A percentile compares a stretch with the other conserved stretches of the same genome.
Conservation (phyloP, 1,284 basidiomycete species). For the Xanthoconium separans region DNA sequence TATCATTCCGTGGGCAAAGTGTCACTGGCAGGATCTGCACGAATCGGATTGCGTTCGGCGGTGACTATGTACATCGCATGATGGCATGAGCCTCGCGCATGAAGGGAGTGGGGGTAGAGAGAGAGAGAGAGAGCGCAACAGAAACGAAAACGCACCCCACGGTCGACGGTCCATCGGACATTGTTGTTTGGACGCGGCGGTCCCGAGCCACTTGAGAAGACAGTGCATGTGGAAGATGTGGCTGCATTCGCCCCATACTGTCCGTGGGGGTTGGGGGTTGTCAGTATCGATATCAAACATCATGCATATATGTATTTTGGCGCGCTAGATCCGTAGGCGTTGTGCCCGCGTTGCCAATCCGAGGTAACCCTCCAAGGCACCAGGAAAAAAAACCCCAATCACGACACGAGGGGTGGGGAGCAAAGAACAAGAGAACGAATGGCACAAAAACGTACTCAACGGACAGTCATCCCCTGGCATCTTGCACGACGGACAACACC, state of each 20-base stretch:
- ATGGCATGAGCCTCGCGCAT: background rate
- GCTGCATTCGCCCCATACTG: conserved; percentile 95
- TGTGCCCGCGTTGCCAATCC: too few relatives aligned
- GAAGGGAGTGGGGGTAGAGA: fast-evolving
- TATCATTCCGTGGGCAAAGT: background rate
- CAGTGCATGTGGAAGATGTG: conserved; percentile 97
- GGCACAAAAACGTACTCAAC: conserved; percentile 57
- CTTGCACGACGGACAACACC: conserved; percentile 91
- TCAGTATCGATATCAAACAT: too few relatives aligned
- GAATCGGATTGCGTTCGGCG: conserved; percentile 27
- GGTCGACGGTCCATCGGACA: conserved; percentile 92
- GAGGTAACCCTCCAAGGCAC: too few relatives aligned
- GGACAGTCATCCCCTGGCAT: conserved; percentile 97
- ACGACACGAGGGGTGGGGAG: too few relatives aligned
- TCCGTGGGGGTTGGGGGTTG: too few relatives aligned
- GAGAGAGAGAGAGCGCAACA: background rate
- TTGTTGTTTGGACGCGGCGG: conserved; percentile 82
- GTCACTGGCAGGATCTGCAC: background rate
- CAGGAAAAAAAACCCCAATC: too few relatives aligned
- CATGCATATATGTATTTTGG: too few relatives aligned
- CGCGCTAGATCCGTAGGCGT: too few relatives aligned
- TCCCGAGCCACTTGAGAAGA: conserved; percentile 90
- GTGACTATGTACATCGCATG: conserved; percentile 22
- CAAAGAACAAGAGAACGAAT: too few relatives aligned
- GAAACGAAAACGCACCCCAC: conserved; percentile 73